Evolutionary conservation across 2,329 filamentous ascomycete species (phyloP).

Genomic region (Hortaea sp.): DNA sequence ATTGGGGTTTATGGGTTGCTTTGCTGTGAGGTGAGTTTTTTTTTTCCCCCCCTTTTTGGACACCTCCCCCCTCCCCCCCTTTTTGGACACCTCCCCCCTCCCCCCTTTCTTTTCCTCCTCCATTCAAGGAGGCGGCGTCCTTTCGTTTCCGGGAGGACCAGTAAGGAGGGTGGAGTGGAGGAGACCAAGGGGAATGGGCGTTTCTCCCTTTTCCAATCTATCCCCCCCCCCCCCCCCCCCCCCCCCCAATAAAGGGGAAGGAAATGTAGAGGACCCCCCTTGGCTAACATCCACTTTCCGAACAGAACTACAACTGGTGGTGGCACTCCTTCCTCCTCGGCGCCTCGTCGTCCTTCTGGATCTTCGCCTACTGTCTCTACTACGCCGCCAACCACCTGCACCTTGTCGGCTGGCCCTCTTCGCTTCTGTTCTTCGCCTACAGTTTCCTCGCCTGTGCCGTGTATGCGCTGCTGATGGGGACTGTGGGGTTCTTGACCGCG

Average conservation of each 20-base stretch:
- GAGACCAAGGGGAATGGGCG: too few species aligned
- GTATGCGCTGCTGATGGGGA: conserved; percentile 72
- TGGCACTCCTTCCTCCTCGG: conserved; percentile 81
- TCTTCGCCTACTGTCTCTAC: conserved; percentile 74
- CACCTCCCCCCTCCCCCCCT: conserved; percentile 7
- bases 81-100: too few species aligned
- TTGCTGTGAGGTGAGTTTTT: conserved; percentile 55
- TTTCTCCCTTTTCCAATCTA: too few species aligned
- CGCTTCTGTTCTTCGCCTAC: conserved; percentile 76
- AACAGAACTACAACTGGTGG: conserved; percentile 80
- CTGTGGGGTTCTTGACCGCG: conserved; percentile 72
- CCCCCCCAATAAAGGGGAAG: too few species aligned
- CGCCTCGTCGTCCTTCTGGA: conserved; percentile 66
- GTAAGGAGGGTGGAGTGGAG: too few species aligned
- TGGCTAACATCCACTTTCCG: too few species aligned
- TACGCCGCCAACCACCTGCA: conserved; percentile 74
- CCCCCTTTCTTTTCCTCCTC: too few species aligned
- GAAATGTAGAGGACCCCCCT: too few species aligned
- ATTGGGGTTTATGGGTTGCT: conserved; percentile 75
- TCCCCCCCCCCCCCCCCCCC: too few species aligned
- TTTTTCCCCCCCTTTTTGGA: background rate
- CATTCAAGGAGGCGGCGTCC: too few species aligned
- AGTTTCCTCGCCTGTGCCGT: conserved; percentile 71
- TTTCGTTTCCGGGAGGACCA: too few species aligned
- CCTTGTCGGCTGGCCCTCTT: conserved; percentile 69